Evolutionary conservation across 495 filamentous ascomycete species (phyloP).

Genomic region (Ascodesmis nigricans): DNA sequence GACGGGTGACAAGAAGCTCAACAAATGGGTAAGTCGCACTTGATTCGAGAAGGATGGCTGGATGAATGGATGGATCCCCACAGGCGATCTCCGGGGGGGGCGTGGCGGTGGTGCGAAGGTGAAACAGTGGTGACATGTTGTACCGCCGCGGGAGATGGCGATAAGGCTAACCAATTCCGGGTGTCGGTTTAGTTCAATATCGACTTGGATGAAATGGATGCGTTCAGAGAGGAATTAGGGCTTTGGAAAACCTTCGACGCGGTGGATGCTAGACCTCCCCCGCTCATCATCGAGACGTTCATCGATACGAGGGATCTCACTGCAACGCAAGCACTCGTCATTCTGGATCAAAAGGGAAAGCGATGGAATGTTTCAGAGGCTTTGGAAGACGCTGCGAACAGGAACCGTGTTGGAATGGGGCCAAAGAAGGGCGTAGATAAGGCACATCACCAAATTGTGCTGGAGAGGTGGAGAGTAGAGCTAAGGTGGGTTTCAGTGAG

Average conservation of each 20-base stretch:
- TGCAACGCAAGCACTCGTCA: conserved; percentile 64
- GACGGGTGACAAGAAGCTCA: conserved; percentile 40
- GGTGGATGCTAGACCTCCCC: conserved; percentile 54
- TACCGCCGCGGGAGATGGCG: no score
- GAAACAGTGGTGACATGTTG: no score
- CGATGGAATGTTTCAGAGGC: conserved; percentile 80
- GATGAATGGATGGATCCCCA: no score
- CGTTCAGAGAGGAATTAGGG: conserved; percentile 53
- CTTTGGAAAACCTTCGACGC: conserved; percentile 61
- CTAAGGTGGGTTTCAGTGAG: conserved; percentile 30
- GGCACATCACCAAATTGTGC: conserved; percentile 40
- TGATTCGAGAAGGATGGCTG: no score
- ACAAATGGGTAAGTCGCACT: conserved; percentile 95
- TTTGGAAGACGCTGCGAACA: conserved; percentile 38
- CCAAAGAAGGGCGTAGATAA: conserved; percentile 30
- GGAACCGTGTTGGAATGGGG: conserved; percentile 23
- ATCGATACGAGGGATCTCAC: conserved; percentile 62
- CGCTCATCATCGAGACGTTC: conserved; percentile 75
- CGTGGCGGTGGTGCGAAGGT: no score
- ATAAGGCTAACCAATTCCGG: conserved; percentile 2
- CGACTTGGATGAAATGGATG: conserved; percentile 77
- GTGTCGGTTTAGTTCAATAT: conserved; percentile 97
- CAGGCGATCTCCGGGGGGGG: no score
- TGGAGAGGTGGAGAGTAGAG: conserved; percentile 80
- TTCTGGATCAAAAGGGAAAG: conserved; percentile 71